Evolutionary conservation across 108 stramenopile species (phyloP), one percentile per base, ranked within the genome.

Genomic region (Hondaea fermentalgiana): DNA sequence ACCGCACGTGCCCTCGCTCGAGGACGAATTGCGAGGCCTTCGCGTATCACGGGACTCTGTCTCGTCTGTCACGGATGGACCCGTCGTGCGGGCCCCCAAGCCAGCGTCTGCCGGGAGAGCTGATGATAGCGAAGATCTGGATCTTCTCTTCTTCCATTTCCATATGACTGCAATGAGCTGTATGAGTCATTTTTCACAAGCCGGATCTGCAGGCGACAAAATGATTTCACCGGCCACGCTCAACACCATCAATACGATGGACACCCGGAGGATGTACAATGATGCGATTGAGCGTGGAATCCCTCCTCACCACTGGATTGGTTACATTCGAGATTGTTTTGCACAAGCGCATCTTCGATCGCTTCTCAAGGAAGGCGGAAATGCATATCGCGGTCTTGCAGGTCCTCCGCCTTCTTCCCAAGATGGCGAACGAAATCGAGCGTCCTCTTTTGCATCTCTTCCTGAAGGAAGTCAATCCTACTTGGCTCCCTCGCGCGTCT

Each of bases 261-360:
- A 83, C 76, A 83, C 76, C 19, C 44, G 28, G 51, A 45, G 49
- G 49, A 83, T 83, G 76, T 83, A 83, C 51, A 83, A 83, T n/a
- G 51, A 83, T 23, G 76, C 51, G 6, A 83, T 83, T 23, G 76
- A 47, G 25, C 45, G 51, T 6, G 51, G 25, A n/a, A 83, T 83
- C 5, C 76, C 76, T 53, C 76, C 76, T 6, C 76, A 83, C 49
- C 76, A 83, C 76, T 83, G 76, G 76, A 83, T 83, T 25, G 76
- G 76, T 45, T 83, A 83, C 51, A 83, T 83, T 4, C 19, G 51
- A 6, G 76, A 83, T 23, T 83, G 25, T 53, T 83, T 83, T 35
- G 6, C 76, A 12, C 45, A 12, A 6, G 76, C 76, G 10, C 76
- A 83, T 2, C 45, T 83, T 3, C 19, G 28, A 28, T 47, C 76